Evolutionary conservation across 768 basidiomycete species (phyloP), one percentile per base, ranked within the genome.

Genomic region (Lentinula lateritia): DNA sequence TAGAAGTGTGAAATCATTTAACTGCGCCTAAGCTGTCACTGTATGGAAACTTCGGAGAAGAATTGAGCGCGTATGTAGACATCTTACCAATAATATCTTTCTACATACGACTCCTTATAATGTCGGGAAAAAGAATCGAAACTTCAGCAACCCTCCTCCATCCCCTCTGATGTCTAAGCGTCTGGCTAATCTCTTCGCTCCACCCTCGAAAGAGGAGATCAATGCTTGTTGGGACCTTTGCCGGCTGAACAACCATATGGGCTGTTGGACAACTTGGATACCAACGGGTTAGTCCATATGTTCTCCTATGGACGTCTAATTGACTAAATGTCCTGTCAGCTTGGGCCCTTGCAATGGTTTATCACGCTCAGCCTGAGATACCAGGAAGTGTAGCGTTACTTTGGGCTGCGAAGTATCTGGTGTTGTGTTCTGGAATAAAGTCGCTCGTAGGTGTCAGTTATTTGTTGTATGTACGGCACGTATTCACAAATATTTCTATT

Each of bases 221-320:
- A 65, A 61, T 23, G 71, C 71, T 10, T 74, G 73, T 41, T 74
- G 68, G 67, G 72, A 73, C 39, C 63, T 74, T n/a, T 74, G 72
- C 59, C 64, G 73, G 2, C 52, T 72, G 35, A 66, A 71, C 52
- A 73, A 71, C 50, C 71, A 73, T 55, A 73, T 74, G 50, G 73
- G 73, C 18, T 73, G 70, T 56, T 72, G 70, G 69, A 68, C 71
- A 5, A 67, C 72, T 10, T 74, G 66, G 63, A 57, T 73, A 1
- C 71, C 73, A 20, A 67, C 70, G 42, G 69, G 73, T 68, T 52
- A 28, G 55, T 56, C 36, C 28, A 28, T 23, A 18, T 16, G 9
- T n/a, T 23, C 7, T 15, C 1, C 35, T 15, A 35, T 35, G 9
- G 23, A 2, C 52, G n/a, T 32, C 23, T 3, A 13, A 12, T 15